Evolutionary conservation across 352 stramenopile species (phyloP).

Genomic region (Phytophthora rubi): DNA sequence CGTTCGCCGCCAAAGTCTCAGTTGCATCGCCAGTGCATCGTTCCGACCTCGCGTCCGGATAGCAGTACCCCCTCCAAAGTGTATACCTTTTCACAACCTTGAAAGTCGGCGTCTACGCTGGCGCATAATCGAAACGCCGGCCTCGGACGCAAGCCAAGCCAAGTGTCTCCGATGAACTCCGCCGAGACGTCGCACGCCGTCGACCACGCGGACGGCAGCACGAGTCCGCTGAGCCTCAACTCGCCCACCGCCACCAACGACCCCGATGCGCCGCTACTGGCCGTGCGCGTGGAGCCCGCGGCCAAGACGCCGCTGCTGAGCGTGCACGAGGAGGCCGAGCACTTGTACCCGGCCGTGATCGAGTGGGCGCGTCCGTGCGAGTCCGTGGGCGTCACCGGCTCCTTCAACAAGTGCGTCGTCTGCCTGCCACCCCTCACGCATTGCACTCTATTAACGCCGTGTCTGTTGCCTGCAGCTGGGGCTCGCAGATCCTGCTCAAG

Average conservation of each 20-base stretch:
- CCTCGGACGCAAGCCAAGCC: conserved; percentile 22
- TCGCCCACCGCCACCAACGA: neutral
- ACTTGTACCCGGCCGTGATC: conserved; percentile 64
- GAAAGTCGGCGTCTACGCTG: neutral
- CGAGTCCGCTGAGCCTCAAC: conserved; percentile 13
- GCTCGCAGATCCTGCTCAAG: conserved; percentile 75
- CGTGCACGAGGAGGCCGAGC: conserved; percentile 51
- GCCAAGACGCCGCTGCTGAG: conserved; percentile 31
- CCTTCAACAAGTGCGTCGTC: conserved; percentile 78
- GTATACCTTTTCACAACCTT: neutral
- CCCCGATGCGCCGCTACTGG: neutral
- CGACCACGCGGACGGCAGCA: conserved; percentile 4
- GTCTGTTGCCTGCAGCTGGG: conserved; percentile 54
- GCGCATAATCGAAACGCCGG: conserved; percentile 28
- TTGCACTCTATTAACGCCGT: neutral
- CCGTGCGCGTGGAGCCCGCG: conserved; percentile 4
- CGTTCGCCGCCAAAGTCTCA: conserved; percentile 8
- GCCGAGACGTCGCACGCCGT: neutral
- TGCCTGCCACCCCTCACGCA: no score
- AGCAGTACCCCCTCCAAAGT: neutral
- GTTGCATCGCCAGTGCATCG: conserved; percentile 22
- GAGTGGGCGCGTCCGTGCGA: conserved; percentile 63
- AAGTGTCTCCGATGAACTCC: conserved; percentile 18
- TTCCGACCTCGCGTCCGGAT: conserved; percentile 10
- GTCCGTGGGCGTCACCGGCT: conserved; percentile 74